A percentile compares a stretch with the other conserved stretches of the same genome.
These are phyloP conservation scores for Jimgerdemannia lactiflua DNA, from an alignment of 192 early-diverging fungal genomes.

Conservation along the genomic window DNA sequence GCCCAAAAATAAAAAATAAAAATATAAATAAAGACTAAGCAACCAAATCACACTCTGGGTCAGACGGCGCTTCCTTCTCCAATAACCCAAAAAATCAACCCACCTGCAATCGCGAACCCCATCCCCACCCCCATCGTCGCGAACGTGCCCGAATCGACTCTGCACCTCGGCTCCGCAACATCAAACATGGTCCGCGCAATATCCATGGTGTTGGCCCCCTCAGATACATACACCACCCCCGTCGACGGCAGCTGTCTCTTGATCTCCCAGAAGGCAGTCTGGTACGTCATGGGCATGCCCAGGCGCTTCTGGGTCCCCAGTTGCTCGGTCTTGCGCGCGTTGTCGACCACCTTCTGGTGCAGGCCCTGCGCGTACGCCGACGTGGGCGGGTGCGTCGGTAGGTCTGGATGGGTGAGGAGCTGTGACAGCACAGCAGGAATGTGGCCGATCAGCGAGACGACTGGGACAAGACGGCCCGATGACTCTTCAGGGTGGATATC, in stretches of 20 bases:
- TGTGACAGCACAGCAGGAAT: slow-evolving; percentile 53
- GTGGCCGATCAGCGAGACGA: slow-evolving; percentile 58
- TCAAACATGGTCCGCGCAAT: slow-evolving; percentile 72
- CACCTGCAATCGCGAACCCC: slow-evolving; percentile 64
- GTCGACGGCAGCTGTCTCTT: slow-evolving; percentile 48
- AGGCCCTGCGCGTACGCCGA: slow-evolving; percentile 27
- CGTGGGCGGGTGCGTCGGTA: neutral
- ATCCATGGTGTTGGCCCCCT: slow-evolving; percentile 82
- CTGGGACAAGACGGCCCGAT: slow-evolving; percentile 46
- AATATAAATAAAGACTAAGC: no score
- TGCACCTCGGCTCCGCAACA: slow-evolving; percentile 53
- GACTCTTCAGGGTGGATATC: slow-evolving; percentile 68
- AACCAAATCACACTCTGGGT: no score
- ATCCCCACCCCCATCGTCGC: slow-evolving; percentile 83
- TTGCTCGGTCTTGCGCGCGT: slow-evolving; percentile 37
- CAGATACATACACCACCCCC: slow-evolving; percentile 59
- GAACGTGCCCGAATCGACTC: slow-evolving; percentile 71
- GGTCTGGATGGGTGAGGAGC: slow-evolving; percentile 20
- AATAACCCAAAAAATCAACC: neutral
- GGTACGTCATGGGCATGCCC: slow-evolving; percentile 57
- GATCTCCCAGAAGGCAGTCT: slow-evolving; percentile 67
- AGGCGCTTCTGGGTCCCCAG: slow-evolving; percentile 35
- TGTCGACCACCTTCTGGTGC: slow-evolving; percentile 31
- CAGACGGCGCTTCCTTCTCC: no score
- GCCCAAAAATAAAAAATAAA: no score